A percentile compares a stretch with the other conserved stretches of the same genome.
Conservation (phyloP, 2,329 filamentous ascomycete genomes). For the Hirsutella thompsonii region DNA sequence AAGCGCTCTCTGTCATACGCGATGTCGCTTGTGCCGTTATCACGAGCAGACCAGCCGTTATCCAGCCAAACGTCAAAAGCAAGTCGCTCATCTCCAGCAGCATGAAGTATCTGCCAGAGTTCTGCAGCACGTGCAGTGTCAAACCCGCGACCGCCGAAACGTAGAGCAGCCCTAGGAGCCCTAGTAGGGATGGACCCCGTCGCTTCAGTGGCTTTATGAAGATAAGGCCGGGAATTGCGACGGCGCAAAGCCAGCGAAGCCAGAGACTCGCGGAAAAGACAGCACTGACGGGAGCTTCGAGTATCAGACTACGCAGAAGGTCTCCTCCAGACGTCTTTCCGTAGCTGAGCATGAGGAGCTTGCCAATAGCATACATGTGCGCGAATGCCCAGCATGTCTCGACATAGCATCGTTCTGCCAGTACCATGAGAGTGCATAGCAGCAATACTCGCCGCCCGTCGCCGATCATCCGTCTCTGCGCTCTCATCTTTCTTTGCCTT, state of each 20-base stretch:
- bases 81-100: constrained; percentile 23
- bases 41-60: constrained; percentile 14
- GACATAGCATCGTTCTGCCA: constrained; percentile 16
- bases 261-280: constrained; percentile 8
- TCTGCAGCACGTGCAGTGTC: constrained; percentile 15
- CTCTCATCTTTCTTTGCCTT: not conserved
- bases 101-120: constrained; percentile 24
- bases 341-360: constrained; percentile 3
- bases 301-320: constrained; percentile 5
- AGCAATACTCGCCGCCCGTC: constrained; percentile 7
- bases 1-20: not conserved
- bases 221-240: not conserved
- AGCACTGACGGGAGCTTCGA: constrained; percentile 4
- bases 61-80: constrained; percentile 11
- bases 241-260: constrained; percentile 6
- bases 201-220: not conserved
- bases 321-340: constrained; percentile 5
- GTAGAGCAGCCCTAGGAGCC: not conserved
- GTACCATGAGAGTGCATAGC: constrained; percentile 13
- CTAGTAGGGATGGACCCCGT: too few species aligned
- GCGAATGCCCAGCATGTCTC: constrained; percentile 14
- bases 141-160: not conserved
- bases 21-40: constrained; percentile 2
- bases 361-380: constrained; percentile 12
- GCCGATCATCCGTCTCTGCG: not conserved